Evolutionary conservation across 2,329 filamentous ascomycete genomes (phyloP).

Genomic region (Cordyceps javanica): DNA sequence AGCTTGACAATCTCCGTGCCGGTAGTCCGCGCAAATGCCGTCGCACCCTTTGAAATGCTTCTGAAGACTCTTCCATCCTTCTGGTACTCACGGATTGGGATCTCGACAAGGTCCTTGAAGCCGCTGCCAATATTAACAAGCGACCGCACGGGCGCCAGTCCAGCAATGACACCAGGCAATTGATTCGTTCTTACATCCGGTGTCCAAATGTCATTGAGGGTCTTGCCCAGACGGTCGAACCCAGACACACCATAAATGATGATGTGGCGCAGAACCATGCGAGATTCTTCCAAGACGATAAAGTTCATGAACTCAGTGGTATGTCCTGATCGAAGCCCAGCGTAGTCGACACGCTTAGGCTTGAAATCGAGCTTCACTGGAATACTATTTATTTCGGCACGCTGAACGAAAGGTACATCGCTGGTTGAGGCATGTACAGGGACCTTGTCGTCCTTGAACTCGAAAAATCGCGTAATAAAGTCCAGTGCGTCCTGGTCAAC

Average conservation of each 20-base stretch:
- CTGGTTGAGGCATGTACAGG: conserved; percentile 52
- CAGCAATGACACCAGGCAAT: conserved; percentile 80
- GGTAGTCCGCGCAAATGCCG: conserved; percentile 86
- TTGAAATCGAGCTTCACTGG: conserved; percentile 90
- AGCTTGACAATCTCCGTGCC: conserved; percentile 91
- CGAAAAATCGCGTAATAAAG: conserved; percentile 95
- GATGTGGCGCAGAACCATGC: conserved; percentile 78
- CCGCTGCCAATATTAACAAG: conserved; percentile 88
- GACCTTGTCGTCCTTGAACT: conserved; percentile 78
- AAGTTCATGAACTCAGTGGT: conserved; percentile 99
- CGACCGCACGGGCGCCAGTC: conserved; percentile 81
- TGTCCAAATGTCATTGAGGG: conserved; percentile 93
- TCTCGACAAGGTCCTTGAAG: conserved; percentile 76
- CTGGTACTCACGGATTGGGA: conserved; percentile 86
- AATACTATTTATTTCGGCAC: conserved; percentile 79
- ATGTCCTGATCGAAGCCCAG: conserved; percentile 81
- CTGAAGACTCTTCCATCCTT: conserved; percentile 91
- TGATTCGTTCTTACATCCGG: conserved; percentile 87
- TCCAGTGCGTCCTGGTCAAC: conserved; percentile 97
- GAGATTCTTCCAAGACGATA: conserved; percentile 80
- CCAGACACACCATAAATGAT: conserved; percentile 91
- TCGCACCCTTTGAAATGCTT: conserved; percentile 84
- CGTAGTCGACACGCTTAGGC: conserved; percentile 95
- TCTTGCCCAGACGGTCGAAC: conserved; percentile 84
- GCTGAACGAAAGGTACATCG: conserved; percentile 80